Percentiles rank a stretch among this genome's conserved stretches.
These are phyloP conservation scores for Cicer pinnatifidum DNA, from an alignment of 306 rosid genomes.

Conservation along the genomic window DNA sequence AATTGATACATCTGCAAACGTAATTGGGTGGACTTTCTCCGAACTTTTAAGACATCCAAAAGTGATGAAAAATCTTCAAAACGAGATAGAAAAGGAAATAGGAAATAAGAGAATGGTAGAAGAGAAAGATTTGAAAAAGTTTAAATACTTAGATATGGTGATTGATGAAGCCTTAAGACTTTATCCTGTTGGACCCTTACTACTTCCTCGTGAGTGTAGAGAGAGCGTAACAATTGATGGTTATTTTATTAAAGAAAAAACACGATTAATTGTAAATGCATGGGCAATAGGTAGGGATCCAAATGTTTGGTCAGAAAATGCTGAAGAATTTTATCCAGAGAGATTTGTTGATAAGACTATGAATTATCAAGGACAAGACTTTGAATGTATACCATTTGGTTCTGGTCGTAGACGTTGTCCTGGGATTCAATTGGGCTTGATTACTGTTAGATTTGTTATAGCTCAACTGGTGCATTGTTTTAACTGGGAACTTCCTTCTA, in stretches of 20 bases:
- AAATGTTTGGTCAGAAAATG: neutral
- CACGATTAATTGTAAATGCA: constrained; percentile 9
- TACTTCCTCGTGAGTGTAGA: constrained; percentile 1
- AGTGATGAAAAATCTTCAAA: constrained; percentile 5
- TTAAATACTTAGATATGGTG: neutral
- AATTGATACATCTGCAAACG: neutral
- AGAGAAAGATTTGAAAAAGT: neutral
- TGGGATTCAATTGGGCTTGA: neutral
- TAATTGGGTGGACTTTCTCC: neutral
- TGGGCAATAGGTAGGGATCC: neutral
- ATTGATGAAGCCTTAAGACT: neutral
- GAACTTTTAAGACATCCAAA: neutral
- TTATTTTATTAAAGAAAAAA: constrained; percentile 1
- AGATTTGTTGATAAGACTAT: neutral
- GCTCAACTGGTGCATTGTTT: constrained; percentile 7
- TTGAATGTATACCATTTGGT: constrained; percentile 5
- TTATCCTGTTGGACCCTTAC: neutral
- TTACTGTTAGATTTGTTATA: neutral
- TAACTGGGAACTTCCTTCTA: neutral
- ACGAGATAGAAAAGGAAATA: constrained; percentile 4
- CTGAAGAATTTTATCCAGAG: neutral
- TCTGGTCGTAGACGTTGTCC: constrained; percentile 13
- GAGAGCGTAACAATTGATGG: constrained; percentile 2
- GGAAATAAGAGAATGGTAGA: neutral
- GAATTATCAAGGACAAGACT: neutral